Evolutionary conservation across 2,329 filamentous ascomycete genomes (phyloP).

Genomic region (Massarina eburnea): DNA sequence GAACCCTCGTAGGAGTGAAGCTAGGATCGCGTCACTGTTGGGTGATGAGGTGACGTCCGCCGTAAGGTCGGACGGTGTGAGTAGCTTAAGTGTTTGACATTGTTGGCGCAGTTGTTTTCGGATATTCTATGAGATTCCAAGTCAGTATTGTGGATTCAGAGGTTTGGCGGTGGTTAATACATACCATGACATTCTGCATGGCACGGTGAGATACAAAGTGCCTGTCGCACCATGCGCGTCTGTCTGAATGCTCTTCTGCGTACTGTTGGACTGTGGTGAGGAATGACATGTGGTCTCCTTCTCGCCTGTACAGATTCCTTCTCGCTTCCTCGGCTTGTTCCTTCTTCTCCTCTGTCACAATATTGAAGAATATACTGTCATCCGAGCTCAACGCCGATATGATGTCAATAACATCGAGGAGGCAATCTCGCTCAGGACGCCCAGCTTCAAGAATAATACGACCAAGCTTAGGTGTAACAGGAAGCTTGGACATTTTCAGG

Average conservation of each 20-base stretch:
- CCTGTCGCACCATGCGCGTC: constrained; percentile 61
- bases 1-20: constrained; percentile 61
- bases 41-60: constrained; percentile 37
- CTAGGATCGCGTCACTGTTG: constrained; percentile 55
- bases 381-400: constrained; percentile 68
- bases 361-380: constrained; percentile 60
- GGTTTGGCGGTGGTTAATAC: neutral
- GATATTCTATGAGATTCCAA: constrained; percentile 47
- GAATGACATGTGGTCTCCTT: constrained; percentile 66
- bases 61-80: constrained; percentile 21
- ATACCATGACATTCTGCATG: constrained; percentile 65
- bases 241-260: constrained; percentile 58
- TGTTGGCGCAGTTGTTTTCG: constrained; percentile 63
- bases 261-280: constrained; percentile 63
- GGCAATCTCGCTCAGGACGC: constrained; percentile 68
- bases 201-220: constrained; percentile 64
- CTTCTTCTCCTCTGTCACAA: constrained; percentile 61
- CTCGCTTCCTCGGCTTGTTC: constrained; percentile 60
- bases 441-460: constrained; percentile 81
- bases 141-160: neutral
- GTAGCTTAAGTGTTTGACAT: constrained; percentile 52
- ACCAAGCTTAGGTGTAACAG: constrained; percentile 77
- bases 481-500: constrained; percentile 76
- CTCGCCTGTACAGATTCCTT: constrained; percentile 58
- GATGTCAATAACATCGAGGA: constrained; percentile 84